These are phyloP conservation scores for Angophora floribunda DNA, from an alignment of 345 rosid species.

Conservation along the genomic window DNA sequence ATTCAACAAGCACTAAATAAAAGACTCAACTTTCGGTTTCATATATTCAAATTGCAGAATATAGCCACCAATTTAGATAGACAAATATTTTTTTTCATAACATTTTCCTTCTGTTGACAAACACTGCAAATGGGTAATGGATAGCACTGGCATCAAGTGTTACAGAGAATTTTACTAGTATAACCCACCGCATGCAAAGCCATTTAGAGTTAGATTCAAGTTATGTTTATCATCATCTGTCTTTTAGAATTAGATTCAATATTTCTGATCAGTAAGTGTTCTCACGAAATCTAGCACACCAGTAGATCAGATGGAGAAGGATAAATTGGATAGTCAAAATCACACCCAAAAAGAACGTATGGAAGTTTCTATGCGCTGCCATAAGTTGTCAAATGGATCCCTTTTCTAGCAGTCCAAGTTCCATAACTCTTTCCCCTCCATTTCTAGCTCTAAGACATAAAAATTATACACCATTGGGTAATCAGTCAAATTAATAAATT, in stretches of 20 bases:
- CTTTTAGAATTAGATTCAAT: background rate
- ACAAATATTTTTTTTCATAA: background rate
- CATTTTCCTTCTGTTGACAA: background rate
- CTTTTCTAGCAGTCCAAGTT: background rate
- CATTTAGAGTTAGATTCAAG: background rate
- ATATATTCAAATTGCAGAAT: background rate
- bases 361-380: background rate
- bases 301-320: background rate
- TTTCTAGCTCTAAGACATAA: background rate
- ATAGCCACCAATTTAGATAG: background rate
- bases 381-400: background rate
- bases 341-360: background rate
- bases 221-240: background rate
- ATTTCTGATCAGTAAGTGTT: background rate
- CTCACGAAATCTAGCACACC: background rate
- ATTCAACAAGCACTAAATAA: background rate
- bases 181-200: background rate
- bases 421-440: background rate
- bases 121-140: background rate
- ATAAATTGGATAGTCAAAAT: background rate
- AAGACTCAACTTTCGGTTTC: background rate
- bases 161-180: background rate
- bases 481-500: background rate
- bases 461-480: background rate
- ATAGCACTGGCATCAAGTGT: background rate